Base-by-base conservation (phyloP, 2,329 filamentous ascomycete genomes). In the Paecilomyces variotii region DNA sequence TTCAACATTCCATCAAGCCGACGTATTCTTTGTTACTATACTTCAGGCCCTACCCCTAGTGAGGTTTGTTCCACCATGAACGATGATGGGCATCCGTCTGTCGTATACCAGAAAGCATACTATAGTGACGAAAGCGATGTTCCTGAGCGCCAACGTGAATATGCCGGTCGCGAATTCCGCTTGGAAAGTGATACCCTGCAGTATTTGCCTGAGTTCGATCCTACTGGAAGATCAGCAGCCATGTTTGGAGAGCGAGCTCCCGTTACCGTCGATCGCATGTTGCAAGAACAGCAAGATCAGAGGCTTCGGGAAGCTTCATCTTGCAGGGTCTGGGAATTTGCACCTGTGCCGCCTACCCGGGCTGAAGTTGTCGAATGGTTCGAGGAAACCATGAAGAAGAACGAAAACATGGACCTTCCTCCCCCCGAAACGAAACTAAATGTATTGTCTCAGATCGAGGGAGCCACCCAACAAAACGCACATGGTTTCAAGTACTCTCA, bases 401-500 rank as follows among this genome's bases (percentile, higher is more conserved):
- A n/a, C 26, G n/a, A 11, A n/a, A 50, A 10, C 53, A 54, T 28
- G 11, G n/a, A 14, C 24, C 10, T 19, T 25, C 4, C 10, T 11
- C 53, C 6, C 5, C 55, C 62, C 2, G 67, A 70, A 53, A 59
- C 58, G 4, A 65, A 70, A n/a, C 68, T 55, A 1, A 65, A 75
- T 65, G 58, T 65, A 61, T 72, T 91, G 4, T 96, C 91, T 0
- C 92, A 97, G 69, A 93, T 97, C 57, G 90, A 96, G 55, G 91
- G 89, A 0, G 86, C 91, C 0, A 97, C 93, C 0, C 92, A 93
- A 56, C 88, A 83, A 69, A 89, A 90, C 66, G 87, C 84, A 61
- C 82, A 93, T 69, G 90, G 88, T 0, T 93, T 92, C 78, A 94
- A 92, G 70, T 96, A 89, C 71, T 91, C 88, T 0, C 91, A 92